Percentiles rank a stretch among this genome's conserved stretches.
phyloP scores from a whole-genome alignment of 2,329 filamentous ascomycete genomes.

The Conoideocrella luteorostrata region DNA sequence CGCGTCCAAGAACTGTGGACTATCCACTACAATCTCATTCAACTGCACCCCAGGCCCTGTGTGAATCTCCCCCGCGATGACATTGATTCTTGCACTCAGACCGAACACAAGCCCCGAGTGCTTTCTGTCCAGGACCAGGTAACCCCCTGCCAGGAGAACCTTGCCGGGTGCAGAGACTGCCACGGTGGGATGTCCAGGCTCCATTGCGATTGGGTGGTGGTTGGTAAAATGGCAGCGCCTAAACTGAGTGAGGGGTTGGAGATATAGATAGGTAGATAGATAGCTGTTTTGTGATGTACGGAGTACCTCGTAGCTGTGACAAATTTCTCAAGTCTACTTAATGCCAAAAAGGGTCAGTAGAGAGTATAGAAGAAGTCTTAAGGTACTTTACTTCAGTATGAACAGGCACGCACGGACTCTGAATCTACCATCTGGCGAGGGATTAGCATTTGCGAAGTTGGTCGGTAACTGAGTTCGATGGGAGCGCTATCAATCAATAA shows the following conservation, averaged over 20 bases:
- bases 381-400: no score
- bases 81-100: constrained; percentile 61
- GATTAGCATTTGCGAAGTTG: no score
- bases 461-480: neutral
- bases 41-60: constrained; percentile 58
- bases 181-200: constrained; percentile 26
- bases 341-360: no score
- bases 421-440: no score
- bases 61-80: constrained; percentile 50
- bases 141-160: constrained; percentile 89
- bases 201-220: neutral
- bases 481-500: no score
- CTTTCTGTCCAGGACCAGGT: constrained; percentile 82
- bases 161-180: constrained; percentile 91
- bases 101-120: constrained; percentile 73
- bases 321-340: no score
- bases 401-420: no score
- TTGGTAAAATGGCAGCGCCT: neutral
- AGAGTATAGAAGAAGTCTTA: no score
- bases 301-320: no score
- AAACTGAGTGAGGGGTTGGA: neutral
- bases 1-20: constrained; percentile 83
- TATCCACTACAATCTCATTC: constrained; percentile 75
- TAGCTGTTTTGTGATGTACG: no score
- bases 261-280: neutral